These are phyloP conservation scores for Silene uniflora DNA, from an alignment of 148 eudicot genomes.

Conservation along the genomic window DNA sequence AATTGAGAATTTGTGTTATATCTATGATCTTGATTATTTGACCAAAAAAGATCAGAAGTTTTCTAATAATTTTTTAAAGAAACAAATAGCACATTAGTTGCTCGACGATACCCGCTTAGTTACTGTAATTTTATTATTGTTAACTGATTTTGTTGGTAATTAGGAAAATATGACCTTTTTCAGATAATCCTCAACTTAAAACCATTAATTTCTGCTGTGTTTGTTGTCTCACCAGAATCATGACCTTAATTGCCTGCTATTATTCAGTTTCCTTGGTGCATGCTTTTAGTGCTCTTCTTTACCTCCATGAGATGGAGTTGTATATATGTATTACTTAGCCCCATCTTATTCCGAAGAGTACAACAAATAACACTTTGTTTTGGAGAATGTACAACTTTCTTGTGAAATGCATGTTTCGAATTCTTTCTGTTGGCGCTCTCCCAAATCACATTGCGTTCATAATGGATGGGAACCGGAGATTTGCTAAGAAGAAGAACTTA, in stretches of 20 bases:
- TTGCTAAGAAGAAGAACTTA: constrained; percentile 37
- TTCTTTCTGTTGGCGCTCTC: constrained; percentile 36
- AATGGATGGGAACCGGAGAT: constrained; percentile 52
- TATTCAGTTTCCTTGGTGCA: constrained; percentile 3
- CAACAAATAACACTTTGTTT: neutral
- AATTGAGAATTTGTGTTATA: too few species aligned
- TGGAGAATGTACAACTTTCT: constrained; percentile 3
- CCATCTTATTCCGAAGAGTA: neutral
- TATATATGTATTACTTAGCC: neutral
- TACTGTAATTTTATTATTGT: too few species aligned
- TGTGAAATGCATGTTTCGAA: constrained; percentile 12
- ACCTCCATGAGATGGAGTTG: neutral
- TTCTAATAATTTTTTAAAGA: too few species aligned
- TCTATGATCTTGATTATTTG: too few species aligned
- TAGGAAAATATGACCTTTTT: neutral
- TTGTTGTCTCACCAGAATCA: constrained; percentile 7
- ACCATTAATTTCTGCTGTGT: constrained; percentile 7
- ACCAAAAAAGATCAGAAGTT: too few species aligned
- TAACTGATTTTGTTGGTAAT: too few species aligned
- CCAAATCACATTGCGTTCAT: constrained; percentile 43
- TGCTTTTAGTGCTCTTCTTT: constrained; percentile 8
- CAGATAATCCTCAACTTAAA: neutral
- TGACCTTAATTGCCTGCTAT: constrained; percentile 6
- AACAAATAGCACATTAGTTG: too few species aligned
- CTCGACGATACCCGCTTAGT: too few species aligned